Evolutionary conservation across 2,329 filamentous ascomycete genomes (phyloP).

Genomic region (Elsinoe ampelina): DNA sequence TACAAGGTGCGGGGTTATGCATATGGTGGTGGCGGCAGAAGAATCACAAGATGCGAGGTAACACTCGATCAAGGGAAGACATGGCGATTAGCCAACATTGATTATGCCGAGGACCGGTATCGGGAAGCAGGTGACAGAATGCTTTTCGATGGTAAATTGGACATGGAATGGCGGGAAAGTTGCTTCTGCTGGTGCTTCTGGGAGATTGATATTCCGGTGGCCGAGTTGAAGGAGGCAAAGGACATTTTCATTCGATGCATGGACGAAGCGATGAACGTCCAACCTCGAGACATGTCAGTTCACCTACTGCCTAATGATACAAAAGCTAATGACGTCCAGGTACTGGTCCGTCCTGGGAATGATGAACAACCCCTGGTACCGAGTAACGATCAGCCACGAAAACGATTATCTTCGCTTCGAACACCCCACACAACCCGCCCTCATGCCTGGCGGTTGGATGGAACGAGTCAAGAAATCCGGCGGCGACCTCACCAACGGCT

Average conservation of each 20-base stretch:
- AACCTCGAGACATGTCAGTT: slow-evolving; percentile 70
- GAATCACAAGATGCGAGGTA: slow-evolving; percentile 73
- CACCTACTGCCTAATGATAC: not conserved
- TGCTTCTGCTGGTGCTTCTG: slow-evolving; percentile 93
- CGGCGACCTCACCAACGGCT: slow-evolving; percentile 69
- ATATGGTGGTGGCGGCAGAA: slow-evolving; percentile 77
- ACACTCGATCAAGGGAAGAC: slow-evolving; percentile 73
- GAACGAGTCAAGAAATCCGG: slow-evolving; percentile 76
- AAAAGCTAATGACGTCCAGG: not conserved
- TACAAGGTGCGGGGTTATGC: slow-evolving; percentile 74
- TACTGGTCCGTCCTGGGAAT: slow-evolving; percentile 93
- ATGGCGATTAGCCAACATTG: slow-evolving; percentile 68
- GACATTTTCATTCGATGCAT: slow-evolving; percentile 77
- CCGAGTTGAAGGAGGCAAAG: slow-evolving; percentile 52
- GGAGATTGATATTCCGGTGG: slow-evolving; percentile 58
- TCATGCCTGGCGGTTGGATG: slow-evolving; percentile 84
- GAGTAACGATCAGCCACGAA: slow-evolving; percentile 66
- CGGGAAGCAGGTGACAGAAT: slow-evolving; percentile 52
- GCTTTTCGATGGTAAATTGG: slow-evolving; percentile 68
- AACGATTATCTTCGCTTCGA: slow-evolving; percentile 62
- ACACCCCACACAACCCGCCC: slow-evolving; percentile 73
- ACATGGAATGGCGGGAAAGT: slow-evolving; percentile 72
- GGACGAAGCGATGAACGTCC: slow-evolving; percentile 80
- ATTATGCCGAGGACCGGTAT: slow-evolving; percentile 80
- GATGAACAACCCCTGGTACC: slow-evolving; percentile 97